Evolutionary conservation across 257 asterid species (phyloP).

Genomic region (Solanum medicagineum): DNA sequence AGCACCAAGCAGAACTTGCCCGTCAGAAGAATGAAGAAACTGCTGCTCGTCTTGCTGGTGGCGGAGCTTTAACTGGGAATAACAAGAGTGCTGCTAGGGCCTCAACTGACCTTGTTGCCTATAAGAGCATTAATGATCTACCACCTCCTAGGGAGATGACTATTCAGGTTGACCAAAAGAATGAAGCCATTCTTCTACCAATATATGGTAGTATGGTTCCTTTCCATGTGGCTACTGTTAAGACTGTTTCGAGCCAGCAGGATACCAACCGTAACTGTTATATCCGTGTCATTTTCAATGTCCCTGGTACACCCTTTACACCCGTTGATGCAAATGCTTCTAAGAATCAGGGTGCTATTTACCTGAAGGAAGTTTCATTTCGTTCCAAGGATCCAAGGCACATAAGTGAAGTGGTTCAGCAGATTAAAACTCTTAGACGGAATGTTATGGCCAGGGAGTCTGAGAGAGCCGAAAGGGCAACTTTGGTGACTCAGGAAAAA

Average conservation of each 20-base stretch:
- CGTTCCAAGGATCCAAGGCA: slow-evolving; percentile 20
- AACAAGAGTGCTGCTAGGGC: slow-evolving; percentile 1
- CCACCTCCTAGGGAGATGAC: slow-evolving; percentile 16
- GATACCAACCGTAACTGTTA: slow-evolving; percentile 20
- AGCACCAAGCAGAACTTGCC: slow-evolving; percentile 20
- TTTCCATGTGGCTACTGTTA: slow-evolving; percentile 17
- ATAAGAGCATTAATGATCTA: slow-evolving; percentile 14
- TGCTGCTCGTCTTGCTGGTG: slow-evolving; percentile 14
- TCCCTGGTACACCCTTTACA: slow-evolving; percentile 13
- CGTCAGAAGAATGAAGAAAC: slow-evolving; percentile 21
- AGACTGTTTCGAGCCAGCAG: slow-evolving; percentile 21
- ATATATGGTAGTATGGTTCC: slow-evolving; percentile 18
- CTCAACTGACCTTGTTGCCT: slow-evolving; percentile 11
- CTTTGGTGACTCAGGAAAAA: slow-evolving; percentile 15
- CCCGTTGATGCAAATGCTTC: slow-evolving; percentile 7
- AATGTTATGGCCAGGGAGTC: slow-evolving; percentile 10
- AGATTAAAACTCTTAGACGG: slow-evolving; percentile 9
- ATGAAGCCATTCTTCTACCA: slow-evolving; percentile 15
- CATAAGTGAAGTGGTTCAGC: slow-evolving; percentile 13
- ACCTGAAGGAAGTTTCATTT: slow-evolving; percentile 13
- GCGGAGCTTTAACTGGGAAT: not conserved
- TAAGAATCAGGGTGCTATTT: slow-evolving; percentile 9
- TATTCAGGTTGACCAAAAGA: slow-evolving; percentile 22
- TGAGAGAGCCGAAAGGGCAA: slow-evolving; percentile 12
- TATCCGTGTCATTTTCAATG: slow-evolving; percentile 14